A percentile compares a stretch with the other conserved stretches of the same genome.
These are phyloP conservation scores for Pyrenophora tritici-repentis DNA, from an alignment of 2,329 filamentous ascomycete species.

Conservation along the genomic window DNA sequence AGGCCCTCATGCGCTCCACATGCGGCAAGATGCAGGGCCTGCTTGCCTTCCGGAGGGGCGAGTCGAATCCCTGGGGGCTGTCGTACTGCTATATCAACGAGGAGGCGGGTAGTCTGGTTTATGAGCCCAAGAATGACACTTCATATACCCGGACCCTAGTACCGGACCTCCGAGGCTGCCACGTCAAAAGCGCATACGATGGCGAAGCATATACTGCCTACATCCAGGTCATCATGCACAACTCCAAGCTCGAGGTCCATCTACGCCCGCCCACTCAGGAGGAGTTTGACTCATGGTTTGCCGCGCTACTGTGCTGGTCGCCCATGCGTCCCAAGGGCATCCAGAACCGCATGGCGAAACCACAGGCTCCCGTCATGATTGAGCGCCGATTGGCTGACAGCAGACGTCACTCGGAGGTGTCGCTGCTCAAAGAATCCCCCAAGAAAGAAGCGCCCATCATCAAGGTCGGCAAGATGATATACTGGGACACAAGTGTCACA, in stretches of 20 bases:
- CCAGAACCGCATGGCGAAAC: constrained; percentile 59
- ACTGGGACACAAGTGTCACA: constrained; percentile 70
- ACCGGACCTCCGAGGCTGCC: constrained; percentile 75
- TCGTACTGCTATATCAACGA: constrained; percentile 82
- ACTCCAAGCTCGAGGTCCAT: constrained; percentile 64
- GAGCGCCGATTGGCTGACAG: constrained; percentile 47
- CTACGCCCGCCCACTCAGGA: constrained; percentile 67
- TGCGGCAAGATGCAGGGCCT: constrained; percentile 81
- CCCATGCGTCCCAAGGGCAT: constrained; percentile 67
- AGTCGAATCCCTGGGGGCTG: constrained; percentile 66
- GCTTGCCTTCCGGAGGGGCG: constrained; percentile 70
- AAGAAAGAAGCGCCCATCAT: constrained; percentile 78
- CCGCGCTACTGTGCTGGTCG: constrained; percentile 80
- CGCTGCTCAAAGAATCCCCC: constrained; percentile 68
- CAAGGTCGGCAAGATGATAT: constrained; percentile 72
- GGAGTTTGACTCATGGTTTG: constrained; percentile 79
- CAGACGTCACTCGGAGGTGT: constrained; percentile 56
- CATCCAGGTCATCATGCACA: constrained; percentile 58
- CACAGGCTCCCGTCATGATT: constrained; percentile 48
- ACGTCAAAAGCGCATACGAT: constrained; percentile 61
- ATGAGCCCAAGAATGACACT: constrained; percentile 70
- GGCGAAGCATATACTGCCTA: constrained; percentile 55
- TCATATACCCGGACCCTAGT: constrained; percentile 68
- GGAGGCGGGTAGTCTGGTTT: constrained; percentile 74
- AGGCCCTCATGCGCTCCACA: constrained; percentile 76